These are phyloP conservation scores for Opeltia flavorubescens DNA, from an alignment of 495 filamentous ascomycete genomes.

Conservation along the genomic window DNA sequence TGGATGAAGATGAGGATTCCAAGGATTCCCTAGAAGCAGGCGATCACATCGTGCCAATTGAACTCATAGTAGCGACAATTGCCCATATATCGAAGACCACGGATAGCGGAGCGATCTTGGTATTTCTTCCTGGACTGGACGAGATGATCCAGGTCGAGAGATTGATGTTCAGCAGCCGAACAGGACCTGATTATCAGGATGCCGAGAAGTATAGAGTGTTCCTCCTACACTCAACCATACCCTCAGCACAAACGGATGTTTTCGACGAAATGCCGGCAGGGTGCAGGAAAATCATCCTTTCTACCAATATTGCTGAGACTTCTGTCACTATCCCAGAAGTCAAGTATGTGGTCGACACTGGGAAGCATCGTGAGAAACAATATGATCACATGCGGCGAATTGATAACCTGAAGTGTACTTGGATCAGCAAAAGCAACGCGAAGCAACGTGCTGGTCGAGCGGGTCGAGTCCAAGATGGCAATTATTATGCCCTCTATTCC, in stretches of 20 bases:
- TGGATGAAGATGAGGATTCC: constrained; percentile 16
- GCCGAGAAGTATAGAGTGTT: constrained; percentile 29
- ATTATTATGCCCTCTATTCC: constrained; percentile 43
- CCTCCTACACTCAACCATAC: constrained; percentile 37
- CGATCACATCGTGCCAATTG: constrained; percentile 31
- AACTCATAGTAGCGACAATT: constrained; percentile 33
- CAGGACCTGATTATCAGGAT: constrained; percentile 34
- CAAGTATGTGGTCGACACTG: constrained; percentile 40
- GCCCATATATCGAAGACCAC: constrained; percentile 36
- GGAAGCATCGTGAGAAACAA: constrained; percentile 36
- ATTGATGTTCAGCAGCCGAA: constrained; percentile 14
- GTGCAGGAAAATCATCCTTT: constrained; percentile 40
- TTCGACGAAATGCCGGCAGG: constrained; percentile 30
- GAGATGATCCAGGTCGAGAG: constrained; percentile 31
- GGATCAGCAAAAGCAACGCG: constrained; percentile 40
- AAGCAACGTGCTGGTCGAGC: constrained; percentile 45
- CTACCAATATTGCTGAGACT: constrained; percentile 49
- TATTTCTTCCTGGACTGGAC: constrained; percentile 42
- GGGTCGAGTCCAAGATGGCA: constrained; percentile 41
- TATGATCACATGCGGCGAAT: constrained; percentile 33
- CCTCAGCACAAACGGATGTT: constrained; percentile 31
- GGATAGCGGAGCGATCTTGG: constrained; percentile 36
- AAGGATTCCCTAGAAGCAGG: constrained; percentile 23
- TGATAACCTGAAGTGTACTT: constrained; percentile 31
- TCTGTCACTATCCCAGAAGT: constrained; percentile 48